phyloP scores from a whole-genome alignment of 768 basidiomycete species.

The Phaeotremella skinneri region DNA sequence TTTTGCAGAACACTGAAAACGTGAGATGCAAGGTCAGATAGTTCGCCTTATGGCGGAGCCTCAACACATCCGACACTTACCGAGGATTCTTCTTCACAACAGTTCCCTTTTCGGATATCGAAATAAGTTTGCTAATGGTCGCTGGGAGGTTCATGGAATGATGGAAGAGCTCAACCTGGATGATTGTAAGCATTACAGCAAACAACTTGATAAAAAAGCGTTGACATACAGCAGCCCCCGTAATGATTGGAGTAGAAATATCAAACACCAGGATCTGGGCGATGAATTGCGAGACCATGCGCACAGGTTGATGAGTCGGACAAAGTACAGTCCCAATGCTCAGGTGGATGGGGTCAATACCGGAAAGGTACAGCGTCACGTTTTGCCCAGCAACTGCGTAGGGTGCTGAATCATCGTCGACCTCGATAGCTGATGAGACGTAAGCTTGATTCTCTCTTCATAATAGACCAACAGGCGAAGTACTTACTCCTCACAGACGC shows the following conservation, averaged over 20 bases:
- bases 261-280: constrained; percentile 94
- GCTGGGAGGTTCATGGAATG: constrained; percentile 92
- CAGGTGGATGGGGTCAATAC: constrained; percentile 81
- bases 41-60: not conserved
- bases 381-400: constrained; percentile 92
- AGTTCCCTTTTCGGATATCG: constrained; percentile 75
- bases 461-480: not conserved
- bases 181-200: not conserved
- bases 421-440: constrained; percentile 67
- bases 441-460: not conserved
- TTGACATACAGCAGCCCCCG: constrained; percentile 70
- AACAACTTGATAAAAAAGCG: constrained; percentile 4
- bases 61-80: constrained; percentile 53
- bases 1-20: constrained; percentile 74
- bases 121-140: constrained; percentile 74
- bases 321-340: constrained; percentile 87
- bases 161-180: constrained; percentile 86
- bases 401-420: constrained; percentile 69
- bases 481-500: constrained; percentile 65
- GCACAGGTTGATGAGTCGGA: constrained; percentile 66
- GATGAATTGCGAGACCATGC: constrained; percentile 71
- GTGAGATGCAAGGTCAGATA: not conserved
- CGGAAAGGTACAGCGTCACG: constrained; percentile 75
- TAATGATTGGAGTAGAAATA: constrained; percentile 79
- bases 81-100: constrained; percentile 76